Conservation (phyloP, 2,329 filamentous ascomycete species). For the Aspergillus calidoustus region DNA sequence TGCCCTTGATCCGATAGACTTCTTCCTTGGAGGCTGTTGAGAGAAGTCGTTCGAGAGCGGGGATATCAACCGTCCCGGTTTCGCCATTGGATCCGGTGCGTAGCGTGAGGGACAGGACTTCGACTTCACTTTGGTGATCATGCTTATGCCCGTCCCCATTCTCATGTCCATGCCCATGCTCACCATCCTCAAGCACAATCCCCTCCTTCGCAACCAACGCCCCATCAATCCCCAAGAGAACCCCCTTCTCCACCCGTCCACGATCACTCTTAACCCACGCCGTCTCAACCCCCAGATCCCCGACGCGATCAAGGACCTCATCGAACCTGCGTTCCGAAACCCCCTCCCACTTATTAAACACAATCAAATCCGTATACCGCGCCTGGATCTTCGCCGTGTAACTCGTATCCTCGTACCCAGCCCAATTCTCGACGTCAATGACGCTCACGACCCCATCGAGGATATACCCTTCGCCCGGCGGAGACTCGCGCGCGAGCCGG, state of each 20-base stretch:
- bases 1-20: conserved; percentile 89
- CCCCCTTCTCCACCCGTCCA: conserved; percentile 75
- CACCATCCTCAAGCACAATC: conserved; percentile 30
- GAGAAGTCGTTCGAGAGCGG: conserved; percentile 69
- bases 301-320: conserved; percentile 75
- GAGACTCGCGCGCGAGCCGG: conserved; percentile 67
- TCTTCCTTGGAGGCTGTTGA: conserved; percentile 84
- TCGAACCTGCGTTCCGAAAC: conserved; percentile 76
- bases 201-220: conserved; percentile 60
- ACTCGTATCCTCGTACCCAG: conserved; percentile 87
- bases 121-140: conserved; percentile 81
- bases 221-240: conserved; percentile 87
- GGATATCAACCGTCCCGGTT: conserved; percentile 56
- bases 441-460: conserved; percentile 89
- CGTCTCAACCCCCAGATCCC: conserved; percentile 78
- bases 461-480: conserved; percentile 60
- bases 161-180: conserved; percentile 33
- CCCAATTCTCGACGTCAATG: conserved; percentile 94
- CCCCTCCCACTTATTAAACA: conserved; percentile 91
- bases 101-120: conserved; percentile 83
- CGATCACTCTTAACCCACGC: conserved; percentile 84
- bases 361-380: conserved; percentile 83
- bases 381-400: conserved; percentile 90
- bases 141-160: conserved; percentile 41
- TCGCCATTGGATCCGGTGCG: conserved; percentile 45